Evolutionary conservation across 495 filamentous ascomycete species (phyloP).

Genomic region (Neurospora sp.): DNA sequence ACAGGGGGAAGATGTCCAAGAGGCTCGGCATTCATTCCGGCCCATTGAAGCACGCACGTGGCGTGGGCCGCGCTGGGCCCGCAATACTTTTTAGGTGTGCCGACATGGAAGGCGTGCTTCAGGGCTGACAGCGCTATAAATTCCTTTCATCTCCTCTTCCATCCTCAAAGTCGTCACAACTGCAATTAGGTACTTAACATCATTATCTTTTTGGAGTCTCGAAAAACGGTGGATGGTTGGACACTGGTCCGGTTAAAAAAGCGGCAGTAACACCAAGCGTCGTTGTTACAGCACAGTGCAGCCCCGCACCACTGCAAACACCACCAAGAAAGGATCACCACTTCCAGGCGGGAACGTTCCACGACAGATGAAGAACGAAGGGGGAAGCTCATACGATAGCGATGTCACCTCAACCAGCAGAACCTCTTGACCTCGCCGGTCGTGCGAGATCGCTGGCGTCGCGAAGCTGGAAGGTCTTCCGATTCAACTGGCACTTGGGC

Average conservation of each 20-base stretch:
- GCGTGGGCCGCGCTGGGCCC: not conserved
- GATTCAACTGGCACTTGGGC: slow-evolving; percentile 54
- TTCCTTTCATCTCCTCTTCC: not conserved
- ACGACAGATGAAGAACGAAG: not conserved
- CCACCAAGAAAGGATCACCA: not conserved
- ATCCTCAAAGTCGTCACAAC: not conserved
- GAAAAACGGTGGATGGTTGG: too few species aligned
- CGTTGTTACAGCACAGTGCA: not conserved
- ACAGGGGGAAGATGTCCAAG: not conserved
- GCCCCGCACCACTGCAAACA: not conserved
- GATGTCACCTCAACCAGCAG: not conserved
- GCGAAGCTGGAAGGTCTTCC: slow-evolving; percentile 23
- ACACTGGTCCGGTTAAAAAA: not conserved
- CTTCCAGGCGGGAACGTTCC: not conserved
- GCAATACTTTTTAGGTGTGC: not conserved
- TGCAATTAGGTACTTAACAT: not conserved
- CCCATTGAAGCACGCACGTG: not conserved
- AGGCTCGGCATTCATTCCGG: not conserved
- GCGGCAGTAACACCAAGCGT: not conserved
- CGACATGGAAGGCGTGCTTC: not conserved
- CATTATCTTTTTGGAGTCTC: not conserved
- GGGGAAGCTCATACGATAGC: not conserved
- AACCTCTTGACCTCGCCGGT: not conserved
- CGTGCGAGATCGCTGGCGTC: slow-evolving; percentile 3
- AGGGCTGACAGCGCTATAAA: not conserved